Base-by-base conservation (phyloP, 257 asterid species). In the Euphrasia confusa region DNA sequence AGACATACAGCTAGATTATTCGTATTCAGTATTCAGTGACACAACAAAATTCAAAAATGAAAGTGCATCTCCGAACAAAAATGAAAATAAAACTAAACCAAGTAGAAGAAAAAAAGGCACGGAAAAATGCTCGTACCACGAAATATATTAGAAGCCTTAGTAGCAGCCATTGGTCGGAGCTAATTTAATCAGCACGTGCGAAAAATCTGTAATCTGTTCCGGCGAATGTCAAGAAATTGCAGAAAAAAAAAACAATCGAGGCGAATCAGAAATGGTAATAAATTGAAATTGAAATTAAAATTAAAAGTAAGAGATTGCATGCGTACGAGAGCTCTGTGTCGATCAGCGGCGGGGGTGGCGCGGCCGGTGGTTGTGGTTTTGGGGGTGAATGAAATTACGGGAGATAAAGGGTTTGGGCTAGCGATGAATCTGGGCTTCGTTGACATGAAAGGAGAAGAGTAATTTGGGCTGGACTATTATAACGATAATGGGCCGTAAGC, bases 91-190 rank as follows among this genome's bases (percentile, higher is more conserved):
- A 21, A 21, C 1, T 21, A 42, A 63, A 61, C 1, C 3, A 8
- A 53, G 2, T 0, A 4, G 0, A 15, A 42, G 0, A 50, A 7
- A 12, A 21, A 21, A 21, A 21, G 24, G 24, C 1, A 21, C 1
- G 24, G 24, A 21, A 21, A 21, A 21, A 21, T 21, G 24, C 18
- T 10, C 45, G 54, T 72, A 78, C 87, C 84, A 33, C 75, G 80
- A 64, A 78, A 68, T 44, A 81, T 15, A 40, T 72, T 81, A 24
- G 83, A 68, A 60, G 78, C 47, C 62, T 60, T 75, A 3, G 84
- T 75, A 47, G 84, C 82, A 50, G 87, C 84, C 87, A 81, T 81
- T 48, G 3, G 42, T 50, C 47, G 27, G 58, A 68, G 53, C 21
- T 60, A 50, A 50, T 48, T 47, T n/a, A 15, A 26, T 13, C 32